phyloP scores from a whole-genome alignment of 2,329 filamentous ascomycete genomes.

The Stenocarpella maydis region DNA sequence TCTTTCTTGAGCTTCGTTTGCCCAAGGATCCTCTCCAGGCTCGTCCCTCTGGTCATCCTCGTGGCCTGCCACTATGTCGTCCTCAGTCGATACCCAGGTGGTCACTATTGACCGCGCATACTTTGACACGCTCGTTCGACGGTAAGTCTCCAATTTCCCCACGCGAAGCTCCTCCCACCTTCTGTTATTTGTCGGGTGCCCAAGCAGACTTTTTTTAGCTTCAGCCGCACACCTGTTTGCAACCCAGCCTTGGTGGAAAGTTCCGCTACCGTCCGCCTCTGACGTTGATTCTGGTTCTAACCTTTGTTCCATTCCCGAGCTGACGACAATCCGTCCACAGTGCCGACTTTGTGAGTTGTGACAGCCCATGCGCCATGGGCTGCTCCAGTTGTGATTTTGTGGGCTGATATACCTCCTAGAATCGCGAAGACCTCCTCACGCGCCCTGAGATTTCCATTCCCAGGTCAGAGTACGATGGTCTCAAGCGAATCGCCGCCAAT shows the following conservation, averaged over 20 bases:
- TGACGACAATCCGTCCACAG: slow-evolving; percentile 42
- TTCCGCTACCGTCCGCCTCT: slow-evolving; percentile 13
- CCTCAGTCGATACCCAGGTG: slow-evolving; percentile 14
- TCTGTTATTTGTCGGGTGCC: background rate
- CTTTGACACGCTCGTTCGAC: slow-evolving; percentile 67
- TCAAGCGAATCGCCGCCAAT: slow-evolving; percentile 61
- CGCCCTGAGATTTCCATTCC: slow-evolving; percentile 61
- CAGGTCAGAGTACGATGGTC: slow-evolving; percentile 66
- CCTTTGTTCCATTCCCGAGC: too few relatives aligned
- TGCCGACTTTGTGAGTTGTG: slow-evolving; percentile 56
- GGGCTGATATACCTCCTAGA: slow-evolving; percentile 31
- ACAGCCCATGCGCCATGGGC: slow-evolving; percentile 19
- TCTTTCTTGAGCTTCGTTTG: slow-evolving; percentile 1
- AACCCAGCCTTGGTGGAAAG: background rate
- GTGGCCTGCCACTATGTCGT: slow-evolving; percentile 29
- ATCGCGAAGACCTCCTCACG: slow-evolving; percentile 43
- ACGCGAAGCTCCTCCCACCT: too few relatives aligned
- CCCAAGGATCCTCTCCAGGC: background rate
- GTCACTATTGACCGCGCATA: slow-evolving; percentile 68
- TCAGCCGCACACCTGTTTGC: background rate
- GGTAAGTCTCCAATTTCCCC: slow-evolving; percentile 54
- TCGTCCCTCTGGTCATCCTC: background rate
- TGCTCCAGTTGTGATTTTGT: slow-evolving; percentile 15
- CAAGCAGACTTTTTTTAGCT: background rate
- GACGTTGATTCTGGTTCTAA: too few relatives aligned